Conservation (phyloP, 768 basidiomycete genomes). For the Amanita subjunquillea region DNA sequence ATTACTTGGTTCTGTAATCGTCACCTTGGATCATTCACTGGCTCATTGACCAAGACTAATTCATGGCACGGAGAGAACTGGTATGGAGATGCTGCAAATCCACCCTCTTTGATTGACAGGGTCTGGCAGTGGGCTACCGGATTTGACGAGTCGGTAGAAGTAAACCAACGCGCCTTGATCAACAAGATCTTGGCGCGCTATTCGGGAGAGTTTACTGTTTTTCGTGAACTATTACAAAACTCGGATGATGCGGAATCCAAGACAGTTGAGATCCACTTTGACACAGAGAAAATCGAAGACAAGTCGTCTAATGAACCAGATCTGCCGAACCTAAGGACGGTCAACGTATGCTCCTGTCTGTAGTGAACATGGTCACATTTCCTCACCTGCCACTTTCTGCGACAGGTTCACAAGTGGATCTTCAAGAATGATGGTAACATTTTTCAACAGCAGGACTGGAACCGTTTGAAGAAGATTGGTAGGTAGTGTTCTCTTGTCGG, state of each 20-base stretch:
- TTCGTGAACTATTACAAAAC: conserved; percentile 87
- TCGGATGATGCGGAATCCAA: conserved; percentile 84
- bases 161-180: conserved; percentile 92
- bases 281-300: conserved; percentile 41
- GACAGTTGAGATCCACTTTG: conserved; percentile 70
- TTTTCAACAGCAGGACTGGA: conserved; percentile 87
- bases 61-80: conserved; percentile 17
- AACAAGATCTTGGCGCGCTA: conserved; percentile 96
- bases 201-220: conserved; percentile 83
- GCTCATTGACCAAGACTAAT: neutral
- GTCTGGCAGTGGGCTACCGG: conserved; percentile 41
- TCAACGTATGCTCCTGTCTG: conserved; percentile 29
- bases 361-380: neutral
- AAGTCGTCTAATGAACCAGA: neutral
- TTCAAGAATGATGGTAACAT: conserved; percentile 83
- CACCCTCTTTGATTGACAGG: neutral
- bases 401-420: conserved; percentile 68
- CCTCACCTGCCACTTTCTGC: neutral
- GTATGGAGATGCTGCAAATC: conserved; percentile 7
- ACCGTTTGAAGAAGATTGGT: conserved; percentile 83
- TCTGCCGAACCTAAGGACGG: conserved; percentile 58
- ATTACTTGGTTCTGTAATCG: neutral
- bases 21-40: neutral
- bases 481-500: conserved; percentile 8
- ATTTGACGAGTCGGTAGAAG: conserved; percentile 76